These are phyloP conservation scores for Colletotrichum agaves DNA, from an alignment of 2,329 filamentous ascomycete species.

Conservation along the genomic window DNA sequence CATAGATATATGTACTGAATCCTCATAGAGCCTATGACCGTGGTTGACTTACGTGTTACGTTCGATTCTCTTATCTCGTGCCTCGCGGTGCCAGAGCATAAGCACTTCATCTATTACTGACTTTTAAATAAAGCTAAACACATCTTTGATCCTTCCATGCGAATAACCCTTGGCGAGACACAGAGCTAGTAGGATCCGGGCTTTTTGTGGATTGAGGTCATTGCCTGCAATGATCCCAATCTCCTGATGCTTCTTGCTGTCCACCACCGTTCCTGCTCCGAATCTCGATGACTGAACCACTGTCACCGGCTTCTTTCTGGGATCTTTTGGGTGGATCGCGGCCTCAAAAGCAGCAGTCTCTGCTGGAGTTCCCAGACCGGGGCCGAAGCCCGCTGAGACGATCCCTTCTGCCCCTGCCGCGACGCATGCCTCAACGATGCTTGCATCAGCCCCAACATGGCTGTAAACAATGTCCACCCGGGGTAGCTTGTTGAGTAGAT, in stretches of 20 bases:
- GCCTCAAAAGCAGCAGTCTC: conserved; percentile 2
- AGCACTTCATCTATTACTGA: too few relatives aligned
- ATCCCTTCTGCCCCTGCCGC: conserved; percentile 3
- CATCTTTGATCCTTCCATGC: background rate
- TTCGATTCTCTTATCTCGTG: too few relatives aligned
- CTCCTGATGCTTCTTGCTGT: conserved; percentile 3
- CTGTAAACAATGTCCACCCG: conserved; percentile 28
- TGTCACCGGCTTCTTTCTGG: background rate
- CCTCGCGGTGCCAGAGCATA: too few relatives aligned
- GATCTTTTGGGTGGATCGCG: background rate
- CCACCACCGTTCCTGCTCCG: conserved; percentile 4
- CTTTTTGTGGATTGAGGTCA: conserved; percentile 17
- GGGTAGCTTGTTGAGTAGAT: background rate
- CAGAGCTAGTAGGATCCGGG: conserved; percentile 12
- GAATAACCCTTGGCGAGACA: background rate
- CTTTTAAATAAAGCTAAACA: background rate
- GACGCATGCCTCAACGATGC: background rate
- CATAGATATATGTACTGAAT: too few relatives aligned
- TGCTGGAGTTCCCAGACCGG: conserved; percentile 8
- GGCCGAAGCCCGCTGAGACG: conserved; percentile 9
- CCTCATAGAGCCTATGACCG: too few relatives aligned
- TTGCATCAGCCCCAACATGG: conserved; percentile 4
- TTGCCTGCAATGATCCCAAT: conserved; percentile 2
- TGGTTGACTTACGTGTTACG: too few relatives aligned
- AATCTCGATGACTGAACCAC: conserved; percentile 20